Percentiles rank a stretch among this genome's conserved stretches.
Conservation (phyloP, 2,329 filamentous ascomycete species). For the Zopfia rhizophila region DNA sequence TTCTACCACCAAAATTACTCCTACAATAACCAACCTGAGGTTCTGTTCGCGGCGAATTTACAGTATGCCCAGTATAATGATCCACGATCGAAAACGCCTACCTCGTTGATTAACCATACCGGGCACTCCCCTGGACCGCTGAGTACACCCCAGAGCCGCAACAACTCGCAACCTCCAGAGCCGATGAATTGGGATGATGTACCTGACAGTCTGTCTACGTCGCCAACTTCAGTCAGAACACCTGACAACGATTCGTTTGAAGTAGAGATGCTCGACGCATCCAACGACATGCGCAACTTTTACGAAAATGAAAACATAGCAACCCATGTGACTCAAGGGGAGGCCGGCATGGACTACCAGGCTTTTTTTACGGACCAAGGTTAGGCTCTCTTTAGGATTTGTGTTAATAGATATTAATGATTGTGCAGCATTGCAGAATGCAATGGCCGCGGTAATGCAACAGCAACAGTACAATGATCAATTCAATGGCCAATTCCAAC, state of each 20-base stretch:
- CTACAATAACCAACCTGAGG: slow-evolving; percentile 33
- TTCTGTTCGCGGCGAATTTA: slow-evolving; percentile 34
- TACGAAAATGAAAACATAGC: slow-evolving; percentile 39
- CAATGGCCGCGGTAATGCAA: slow-evolving; percentile 1
- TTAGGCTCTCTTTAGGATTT: background rate
- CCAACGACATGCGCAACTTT: slow-evolving; percentile 38
- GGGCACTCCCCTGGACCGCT: slow-evolving; percentile 46
- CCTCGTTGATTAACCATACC: slow-evolving; percentile 46
- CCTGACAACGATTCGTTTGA: slow-evolving; percentile 47
- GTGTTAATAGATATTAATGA: background rate
- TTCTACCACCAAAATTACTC: slow-evolving; percentile 34
- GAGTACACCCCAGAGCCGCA: slow-evolving; percentile 44
- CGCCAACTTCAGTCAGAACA: slow-evolving; percentile 47
- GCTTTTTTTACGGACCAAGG: slow-evolving; percentile 36
- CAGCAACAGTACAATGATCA: slow-evolving; percentile 30
- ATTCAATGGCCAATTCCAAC: slow-evolving; percentile 27
- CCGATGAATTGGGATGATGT: slow-evolving; percentile 43
- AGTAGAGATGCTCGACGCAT: slow-evolving; percentile 40
- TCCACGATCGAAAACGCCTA: slow-evolving; percentile 46
- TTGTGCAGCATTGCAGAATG: too few species aligned
- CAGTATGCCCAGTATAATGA: slow-evolving; percentile 35
- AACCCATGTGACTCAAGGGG: slow-evolving; percentile 38
- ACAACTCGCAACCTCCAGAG: slow-evolving; percentile 44
- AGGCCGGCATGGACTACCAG: slow-evolving; percentile 31
- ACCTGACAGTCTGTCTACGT: slow-evolving; percentile 42